Percentiles rank a stretch among this genome's conserved stretches.
phyloP scores from a whole-genome alignment of 2,329 filamentous ascomycete genomes.

The Arthroderma uncinatum region DNA sequence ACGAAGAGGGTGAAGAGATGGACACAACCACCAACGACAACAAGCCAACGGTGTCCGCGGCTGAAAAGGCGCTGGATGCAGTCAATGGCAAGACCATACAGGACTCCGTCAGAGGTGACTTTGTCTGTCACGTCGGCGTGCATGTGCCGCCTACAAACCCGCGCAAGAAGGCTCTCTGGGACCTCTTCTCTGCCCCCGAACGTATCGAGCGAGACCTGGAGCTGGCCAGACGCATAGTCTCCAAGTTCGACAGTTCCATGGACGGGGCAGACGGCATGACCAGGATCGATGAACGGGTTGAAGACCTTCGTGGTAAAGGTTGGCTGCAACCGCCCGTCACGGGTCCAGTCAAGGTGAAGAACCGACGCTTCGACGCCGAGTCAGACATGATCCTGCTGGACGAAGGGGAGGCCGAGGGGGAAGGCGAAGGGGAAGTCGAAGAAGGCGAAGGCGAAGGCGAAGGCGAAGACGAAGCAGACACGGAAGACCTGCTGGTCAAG shows the following conservation, averaged over 20 bases:
- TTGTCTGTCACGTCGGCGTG: conserved; percentile 92
- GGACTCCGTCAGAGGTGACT: conserved; percentile 85
- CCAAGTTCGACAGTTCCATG: conserved; percentile 75
- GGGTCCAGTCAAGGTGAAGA: conserved; percentile 35
- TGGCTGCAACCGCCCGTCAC: conserved; percentile 56
- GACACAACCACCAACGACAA: conserved; percentile 18
- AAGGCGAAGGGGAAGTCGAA: conserved; percentile 61
- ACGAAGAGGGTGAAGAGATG: conserved; percentile 51
- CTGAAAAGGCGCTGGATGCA: conserved; percentile 81
- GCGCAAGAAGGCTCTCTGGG: conserved; percentile 92
- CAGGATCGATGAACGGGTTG: conserved; percentile 77
- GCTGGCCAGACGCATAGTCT: conserved; percentile 68
- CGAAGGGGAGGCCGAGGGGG: conserved; percentile 37
- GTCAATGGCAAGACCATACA: conserved; percentile 97
- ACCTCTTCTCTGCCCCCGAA: conserved; percentile 88
- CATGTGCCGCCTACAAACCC: conserved; percentile 79
- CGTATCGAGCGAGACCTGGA: conserved; percentile 82
- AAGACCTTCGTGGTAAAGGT: conserved; percentile 65
- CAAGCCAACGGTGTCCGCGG: conserved; percentile 23
- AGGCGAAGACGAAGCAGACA: conserved; percentile 68
- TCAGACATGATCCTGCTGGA: conserved; percentile 41
- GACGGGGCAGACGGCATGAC: conserved; percentile 65
- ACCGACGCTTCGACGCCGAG: conserved; percentile 31
- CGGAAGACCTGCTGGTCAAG: conserved; percentile 77
- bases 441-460: conserved; percentile 62